Evolutionary conservation across 768 basidiomycete species (phyloP), one percentile per base, ranked within the genome.

Genomic region (Melanogaster broomeanus): DNA sequence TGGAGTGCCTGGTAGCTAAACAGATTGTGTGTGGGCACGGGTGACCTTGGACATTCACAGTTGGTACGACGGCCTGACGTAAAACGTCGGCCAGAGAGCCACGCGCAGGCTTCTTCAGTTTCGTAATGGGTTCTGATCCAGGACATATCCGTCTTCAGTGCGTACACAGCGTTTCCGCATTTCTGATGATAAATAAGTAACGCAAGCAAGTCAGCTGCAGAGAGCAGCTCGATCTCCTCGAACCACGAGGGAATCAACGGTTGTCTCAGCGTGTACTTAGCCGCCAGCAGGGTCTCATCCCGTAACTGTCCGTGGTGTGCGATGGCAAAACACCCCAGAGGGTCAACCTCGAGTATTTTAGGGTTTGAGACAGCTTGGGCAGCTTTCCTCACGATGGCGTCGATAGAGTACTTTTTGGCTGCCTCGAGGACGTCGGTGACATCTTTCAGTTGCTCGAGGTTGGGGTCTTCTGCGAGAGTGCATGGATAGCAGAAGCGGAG

Each of bases 281-380:
- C 68, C 18, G 72, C 67, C 4, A 63, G 49, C 6, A 56, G 33
- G 0, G 64, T 63, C 34, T 71, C 61, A 7, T 58, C 55, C 19
- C 45, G 48, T 30, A 67, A 49, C 2, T 48, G 27, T 13, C 63
- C 65, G 11, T 50, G 61, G 42, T 58, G 55, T 1, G 69, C 68
- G 9, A 73, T 61, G 1, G 66, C 70, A 48, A 67, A 73, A 18
- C 64, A 61, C 1, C 65, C 61, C 10, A 74, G 16, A 0, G 72
- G 57, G 4, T 63, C 61, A 3, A 19, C 48, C 6, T 64, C 52
- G 10, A 62, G 28, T 18, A 65, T 42, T 16, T 63, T 48, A 1
- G 65, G 60, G 42, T 34, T 46, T 11, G 47, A 31, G 7, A 73
- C 57, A 30, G 56, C 57, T 15, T 61, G 51, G 8, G 58, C 53